Conservation (phyloP, 2,329 filamentous ascomycete genomes). For the Drechslerella coelobrocha region DNA sequence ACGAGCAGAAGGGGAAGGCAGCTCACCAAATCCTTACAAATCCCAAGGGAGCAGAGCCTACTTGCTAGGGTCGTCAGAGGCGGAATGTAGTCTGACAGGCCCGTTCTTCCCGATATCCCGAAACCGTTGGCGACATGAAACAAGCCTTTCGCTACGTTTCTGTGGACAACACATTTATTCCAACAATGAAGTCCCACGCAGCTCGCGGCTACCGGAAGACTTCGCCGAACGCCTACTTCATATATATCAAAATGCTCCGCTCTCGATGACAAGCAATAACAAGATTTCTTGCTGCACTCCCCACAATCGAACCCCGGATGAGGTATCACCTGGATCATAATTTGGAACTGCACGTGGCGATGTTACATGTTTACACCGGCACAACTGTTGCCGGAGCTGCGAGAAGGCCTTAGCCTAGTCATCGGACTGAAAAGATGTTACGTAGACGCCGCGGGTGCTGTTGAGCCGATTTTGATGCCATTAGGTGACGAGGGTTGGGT, state of each 20-base stretch:
- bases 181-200: constrained; percentile 27
- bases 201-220: constrained; percentile 38
- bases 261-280: not conserved
- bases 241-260: constrained; percentile 13
- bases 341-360: constrained; percentile 36
- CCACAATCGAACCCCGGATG: constrained; percentile 24
- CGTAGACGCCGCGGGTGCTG: constrained; percentile 24
- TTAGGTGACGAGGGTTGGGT: constrained; percentile 12
- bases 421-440: constrained; percentile 8
- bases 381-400: constrained; percentile 45
- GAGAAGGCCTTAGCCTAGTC: not conserved
- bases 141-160: constrained; percentile 31
- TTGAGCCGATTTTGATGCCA: constrained; percentile 23
- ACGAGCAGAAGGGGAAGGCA: not conserved
- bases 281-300: constrained; percentile 7
- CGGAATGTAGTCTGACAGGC: constrained; percentile 43
- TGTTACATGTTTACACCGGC: constrained; percentile 47
- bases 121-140: constrained; percentile 48
- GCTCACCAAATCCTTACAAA: constrained; percentile 4
- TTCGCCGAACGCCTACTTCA: constrained; percentile 34
- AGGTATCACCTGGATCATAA: constrained; percentile 41
- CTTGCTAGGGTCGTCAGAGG: constrained; percentile 24
- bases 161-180: constrained; percentile 41
- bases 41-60: not conserved
- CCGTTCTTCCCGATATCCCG: constrained; percentile 49